phyloP scores from a whole-genome alignment of 208 protist genomes.

The Trypanosoma mega region DNA sequence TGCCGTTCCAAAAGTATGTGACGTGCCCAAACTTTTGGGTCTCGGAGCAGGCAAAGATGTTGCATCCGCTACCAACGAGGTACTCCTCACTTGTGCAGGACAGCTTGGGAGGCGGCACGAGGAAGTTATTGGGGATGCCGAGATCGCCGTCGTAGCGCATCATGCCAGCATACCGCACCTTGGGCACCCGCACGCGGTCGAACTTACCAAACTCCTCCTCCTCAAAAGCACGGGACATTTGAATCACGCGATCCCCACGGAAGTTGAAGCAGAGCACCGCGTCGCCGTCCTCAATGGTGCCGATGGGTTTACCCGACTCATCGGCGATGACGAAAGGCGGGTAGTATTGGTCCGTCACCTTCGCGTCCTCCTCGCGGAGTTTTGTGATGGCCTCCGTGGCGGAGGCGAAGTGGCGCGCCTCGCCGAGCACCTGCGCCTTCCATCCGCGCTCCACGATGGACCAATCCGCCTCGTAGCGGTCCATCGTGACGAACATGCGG shows the following conservation, averaged over 20 bases:
- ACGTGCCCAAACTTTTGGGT: conserved; percentile 97
- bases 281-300: conserved; percentile 93
- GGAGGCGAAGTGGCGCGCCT: conserved; percentile 79
- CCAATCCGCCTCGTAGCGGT: conserved; percentile 96
- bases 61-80: conserved; percentile 73
- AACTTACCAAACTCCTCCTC: conserved; percentile 91
- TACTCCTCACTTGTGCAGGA: conserved; percentile 88
- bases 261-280: conserved; percentile 95
- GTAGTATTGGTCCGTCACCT: conserved; percentile 93
- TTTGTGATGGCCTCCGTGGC: conserved; percentile 90
- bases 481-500: conserved; percentile 96
- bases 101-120: conserved; percentile 92
- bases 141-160: conserved; percentile 96
- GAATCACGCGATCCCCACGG: conserved; percentile 94
- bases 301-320: conserved; percentile 74
- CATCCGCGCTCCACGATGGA: conserved; percentile 94
- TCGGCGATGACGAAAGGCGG: conserved; percentile 88
- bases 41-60: conserved; percentile 93
- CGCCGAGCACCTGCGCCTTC: conserved; percentile 90
- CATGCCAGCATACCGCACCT: conserved; percentile 93
- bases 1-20: conserved; percentile 97
- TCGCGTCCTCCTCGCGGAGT: conserved; percentile 80
- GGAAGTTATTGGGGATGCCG: conserved; percentile 94
- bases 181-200: conserved; percentile 88
- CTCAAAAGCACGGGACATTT: conserved; percentile 94